Percentiles rank a stretch among this genome's conserved stretches.
Conservation (phyloP, 2,329 filamentous ascomycete species). For the Coniella vitis region DNA sequence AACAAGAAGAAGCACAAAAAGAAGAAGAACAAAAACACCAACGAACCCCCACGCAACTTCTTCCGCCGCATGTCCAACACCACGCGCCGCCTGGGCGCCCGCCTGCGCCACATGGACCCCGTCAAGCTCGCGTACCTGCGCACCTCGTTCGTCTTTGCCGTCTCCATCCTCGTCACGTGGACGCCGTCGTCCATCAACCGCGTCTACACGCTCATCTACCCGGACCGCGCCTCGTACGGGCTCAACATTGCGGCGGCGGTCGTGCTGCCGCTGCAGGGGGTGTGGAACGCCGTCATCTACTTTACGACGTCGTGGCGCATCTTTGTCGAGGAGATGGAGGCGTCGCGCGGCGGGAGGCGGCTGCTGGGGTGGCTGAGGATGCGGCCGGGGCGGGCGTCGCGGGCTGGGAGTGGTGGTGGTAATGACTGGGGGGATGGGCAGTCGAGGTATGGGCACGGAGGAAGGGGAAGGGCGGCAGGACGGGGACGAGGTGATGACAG, state of each 20-base stretch:
- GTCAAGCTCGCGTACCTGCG: conserved; percentile 55
- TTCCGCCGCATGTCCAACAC: conserved; percentile 13
- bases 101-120: conserved; percentile 42
- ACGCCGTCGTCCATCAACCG: conserved; percentile 66
- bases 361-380: conserved; percentile 1
- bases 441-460: no score
- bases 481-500: conserved; percentile 7
- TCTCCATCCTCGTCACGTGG: conserved; percentile 56
- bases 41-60: background rate
- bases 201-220: conserved; percentile 58
- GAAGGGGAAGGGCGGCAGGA: background rate
- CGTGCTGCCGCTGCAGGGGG: conserved; percentile 69
- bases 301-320: conserved; percentile 53
- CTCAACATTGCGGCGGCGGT: conserved; percentile 64
- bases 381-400: background rate
- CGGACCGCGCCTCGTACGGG: conserved; percentile 48
- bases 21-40: no score
- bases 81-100: conserved; percentile 20
- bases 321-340: conserved; percentile 22
- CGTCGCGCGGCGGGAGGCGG: background rate
- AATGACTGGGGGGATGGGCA: no score
- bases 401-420: no score
- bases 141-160: conserved; percentile 54
- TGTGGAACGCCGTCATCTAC: conserved; percentile 77
- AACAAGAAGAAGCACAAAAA: no score